Evolutionary conservation across 2,329 filamentous ascomycete genomes (phyloP), one percentile per base, ranked within the genome.

Genomic region (Ophioceras dolichostomum): DNA sequence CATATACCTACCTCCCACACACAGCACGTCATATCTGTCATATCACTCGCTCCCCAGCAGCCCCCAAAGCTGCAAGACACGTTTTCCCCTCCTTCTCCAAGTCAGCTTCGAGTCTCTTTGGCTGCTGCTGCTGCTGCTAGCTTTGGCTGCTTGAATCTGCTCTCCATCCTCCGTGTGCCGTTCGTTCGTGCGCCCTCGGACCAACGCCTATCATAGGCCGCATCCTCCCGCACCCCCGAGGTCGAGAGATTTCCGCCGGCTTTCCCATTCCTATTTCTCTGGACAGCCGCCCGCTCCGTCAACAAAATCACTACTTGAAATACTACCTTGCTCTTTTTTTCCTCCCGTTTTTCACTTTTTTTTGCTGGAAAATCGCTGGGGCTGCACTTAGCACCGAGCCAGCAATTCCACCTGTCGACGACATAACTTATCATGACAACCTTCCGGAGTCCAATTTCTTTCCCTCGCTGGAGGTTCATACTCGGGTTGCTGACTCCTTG

Each of bases 381-480:
- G 29, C 26, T 32, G 18, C 27, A 21, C 17, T 24, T 17, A 16
- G 8, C 16, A n/a, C n/a, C n/a, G n/a, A n/a, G n/a, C n/a, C n/a
- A n/a, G n/a, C n/a, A n/a, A n/a, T n/a, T n/a, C n/a, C n/a, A 21
- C 17, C 19, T 34, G 9, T 34, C 36, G 14, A 32, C 27, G 22
- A 31, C 20, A 30, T 32, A 48, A n/a, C n/a, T n/a, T 65, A 67
- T 64, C 60, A 67, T 65, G 62, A 62, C 56, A 54, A 58, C 55
- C 55, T 59, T 60, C 54, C 58, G 52, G 51, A 56, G 50, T 44
- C 51, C 55, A 47, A 50, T 57, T 45, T 53, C 48, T 50, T 62
- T 59, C 60, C 62, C 59, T 54, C 53, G 53, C 50, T 60, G 62
- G 63, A 64, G 62, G 53, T 57, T 60, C 52, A 50, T 61, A 53